Evolutionary conservation across 176 grass and related monocot species (phyloP).

Genomic region (Typha latifolia): DNA sequence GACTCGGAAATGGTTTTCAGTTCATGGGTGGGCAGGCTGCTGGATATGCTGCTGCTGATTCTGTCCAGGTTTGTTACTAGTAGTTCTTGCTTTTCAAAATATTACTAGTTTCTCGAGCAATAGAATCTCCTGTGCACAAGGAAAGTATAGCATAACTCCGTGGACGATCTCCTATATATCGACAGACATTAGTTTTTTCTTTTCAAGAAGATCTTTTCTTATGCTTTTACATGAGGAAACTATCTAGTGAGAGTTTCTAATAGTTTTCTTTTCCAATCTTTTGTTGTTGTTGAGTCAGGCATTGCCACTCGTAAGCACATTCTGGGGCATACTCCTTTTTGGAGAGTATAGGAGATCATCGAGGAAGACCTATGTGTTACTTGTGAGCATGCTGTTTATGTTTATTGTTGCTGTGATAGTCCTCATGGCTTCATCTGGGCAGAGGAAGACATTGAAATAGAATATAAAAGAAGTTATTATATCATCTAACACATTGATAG

Average conservation of each 20-base stretch:
- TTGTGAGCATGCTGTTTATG: background rate
- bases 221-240: no score
- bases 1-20: conserved; percentile 87
- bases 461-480: no score
- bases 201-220: no score
- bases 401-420: background rate
- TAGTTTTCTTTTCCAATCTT: no score
- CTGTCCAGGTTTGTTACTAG: conserved; percentile 59
- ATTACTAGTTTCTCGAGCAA: background rate
- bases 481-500: no score
- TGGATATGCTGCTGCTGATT: conserved; percentile 91
- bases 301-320: conserved; percentile 31
- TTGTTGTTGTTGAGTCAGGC: conserved; percentile 5
- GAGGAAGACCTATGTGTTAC: conserved; percentile 10
- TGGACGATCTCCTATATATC: no score
- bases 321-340: conserved; percentile 30
- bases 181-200: no score
- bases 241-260: no score
- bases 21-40: conserved; percentile 98
- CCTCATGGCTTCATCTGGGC: background rate
- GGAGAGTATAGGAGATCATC: conserved; percentile 34
- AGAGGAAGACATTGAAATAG: background rate
- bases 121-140: no score
- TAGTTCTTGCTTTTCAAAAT: no score
- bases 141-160: no score